Evolutionary conservation across 1,284 basidiomycete species (phyloP).

Genomic region (Sanguinoderma infundibulare): DNA sequence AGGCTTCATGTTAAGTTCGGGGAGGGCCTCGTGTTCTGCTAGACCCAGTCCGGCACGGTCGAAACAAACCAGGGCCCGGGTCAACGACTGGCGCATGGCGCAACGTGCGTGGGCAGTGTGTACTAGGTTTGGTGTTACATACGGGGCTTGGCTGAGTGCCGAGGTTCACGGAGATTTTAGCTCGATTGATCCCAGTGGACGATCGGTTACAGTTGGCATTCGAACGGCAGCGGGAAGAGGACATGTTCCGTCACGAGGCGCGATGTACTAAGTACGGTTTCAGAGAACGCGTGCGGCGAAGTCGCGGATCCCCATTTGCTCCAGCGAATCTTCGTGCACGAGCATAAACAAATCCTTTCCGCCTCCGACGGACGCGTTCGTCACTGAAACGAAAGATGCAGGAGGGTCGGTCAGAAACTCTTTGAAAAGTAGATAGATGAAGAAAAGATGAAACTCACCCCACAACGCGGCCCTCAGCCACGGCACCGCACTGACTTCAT

Average conservation of each 20-base stretch:
- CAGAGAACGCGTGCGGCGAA: slow-evolving; percentile 13
- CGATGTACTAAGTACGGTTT: background rate
- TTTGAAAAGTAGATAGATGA: no score
- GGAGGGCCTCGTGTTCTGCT: slow-evolving; percentile 20
- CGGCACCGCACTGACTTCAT: slow-evolving; percentile 11
- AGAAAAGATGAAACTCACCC: slow-evolving; percentile 11
- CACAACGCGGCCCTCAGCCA: slow-evolving; percentile 22
- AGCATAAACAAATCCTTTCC: slow-evolving; percentile 23
- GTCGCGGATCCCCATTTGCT: slow-evolving; percentile 9
- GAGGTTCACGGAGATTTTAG: slow-evolving; percentile 1
- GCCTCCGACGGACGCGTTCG: slow-evolving; percentile 16
- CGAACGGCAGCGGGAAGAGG: background rate
- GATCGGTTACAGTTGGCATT: background rate
- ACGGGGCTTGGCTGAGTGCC: slow-evolving; percentile 9
- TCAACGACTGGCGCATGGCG: background rate
- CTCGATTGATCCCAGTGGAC: background rate
- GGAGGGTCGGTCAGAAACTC: background rate
- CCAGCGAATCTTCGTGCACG: slow-evolving; percentile 14
- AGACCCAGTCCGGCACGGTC: slow-evolving; percentile 14
- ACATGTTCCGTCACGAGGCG: background rate
- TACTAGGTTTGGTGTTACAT: background rate
- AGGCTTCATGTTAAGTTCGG: background rate
- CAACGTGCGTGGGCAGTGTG: slow-evolving; percentile 6
- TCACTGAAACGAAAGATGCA: slow-evolving; percentile 9
- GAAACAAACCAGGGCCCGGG: background rate